Conservation (phyloP, 2,329 filamentous ascomycete genomes). For the Epicoccum sorghinum region DNA sequence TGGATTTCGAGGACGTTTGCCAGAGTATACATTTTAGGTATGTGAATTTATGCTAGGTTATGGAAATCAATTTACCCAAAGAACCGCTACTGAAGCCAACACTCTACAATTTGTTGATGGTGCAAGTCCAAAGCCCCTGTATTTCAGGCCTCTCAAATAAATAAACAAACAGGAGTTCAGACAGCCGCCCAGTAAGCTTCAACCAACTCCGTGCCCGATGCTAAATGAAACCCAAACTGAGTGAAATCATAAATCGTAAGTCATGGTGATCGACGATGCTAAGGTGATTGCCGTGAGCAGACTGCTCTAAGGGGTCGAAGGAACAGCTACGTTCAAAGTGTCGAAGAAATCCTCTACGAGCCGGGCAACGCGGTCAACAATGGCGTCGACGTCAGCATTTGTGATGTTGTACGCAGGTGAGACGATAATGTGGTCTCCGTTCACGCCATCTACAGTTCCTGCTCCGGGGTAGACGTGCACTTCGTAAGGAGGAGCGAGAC, state of each 20-base stretch:
- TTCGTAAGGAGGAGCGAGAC: constrained; percentile 51
- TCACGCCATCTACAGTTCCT: constrained; percentile 64
- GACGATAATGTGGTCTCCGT: constrained; percentile 72
- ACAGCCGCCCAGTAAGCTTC: constrained; percentile 7
- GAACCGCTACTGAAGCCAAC: no score
- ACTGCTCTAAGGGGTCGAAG: not conserved
- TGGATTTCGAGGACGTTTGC: no score
- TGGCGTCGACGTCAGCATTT: constrained; percentile 60
- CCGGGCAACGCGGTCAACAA: constrained; percentile 58
- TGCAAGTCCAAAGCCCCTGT: no score
- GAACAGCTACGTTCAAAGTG: constrained; percentile 2
- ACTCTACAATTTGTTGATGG: no score
- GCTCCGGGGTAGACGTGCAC: constrained; percentile 69
- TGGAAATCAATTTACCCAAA: no score
- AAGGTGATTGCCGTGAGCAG: no score
- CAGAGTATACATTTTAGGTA: no score
- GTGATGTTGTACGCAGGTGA: constrained; percentile 72
- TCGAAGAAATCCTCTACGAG: constrained; percentile 60
- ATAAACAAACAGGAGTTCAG: constrained; percentile 8
- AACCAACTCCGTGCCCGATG: not conserved
- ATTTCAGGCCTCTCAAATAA: no score
- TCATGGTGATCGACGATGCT: not conserved
- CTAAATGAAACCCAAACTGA: not conserved
- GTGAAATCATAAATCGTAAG: not conserved
- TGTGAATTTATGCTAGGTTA: no score